Conservation (phyloP, 2,329 filamentous ascomycete genomes). For the Trichoderma sp. region DNA sequence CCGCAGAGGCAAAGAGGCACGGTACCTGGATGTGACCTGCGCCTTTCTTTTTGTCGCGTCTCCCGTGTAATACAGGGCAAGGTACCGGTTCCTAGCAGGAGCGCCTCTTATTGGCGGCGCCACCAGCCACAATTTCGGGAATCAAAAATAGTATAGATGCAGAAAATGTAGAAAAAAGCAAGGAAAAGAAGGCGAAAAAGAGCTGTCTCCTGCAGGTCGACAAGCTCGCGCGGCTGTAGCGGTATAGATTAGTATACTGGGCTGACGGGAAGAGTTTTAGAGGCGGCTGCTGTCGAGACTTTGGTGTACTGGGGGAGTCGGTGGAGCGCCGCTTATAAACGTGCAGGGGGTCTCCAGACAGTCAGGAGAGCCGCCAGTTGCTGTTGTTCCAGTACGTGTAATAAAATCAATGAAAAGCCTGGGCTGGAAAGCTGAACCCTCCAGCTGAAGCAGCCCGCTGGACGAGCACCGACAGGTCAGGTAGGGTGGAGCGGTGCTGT, state of each 20-base stretch:
- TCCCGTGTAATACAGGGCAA: not conserved
- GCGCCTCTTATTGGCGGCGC: slow-evolving; percentile 16
- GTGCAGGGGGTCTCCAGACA: slow-evolving; percentile 16
- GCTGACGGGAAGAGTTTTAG: not conserved
- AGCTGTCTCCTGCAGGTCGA: slow-evolving; percentile 15
- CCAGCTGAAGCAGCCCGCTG: slow-evolving; percentile 8
- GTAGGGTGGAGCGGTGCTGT: not conserved
- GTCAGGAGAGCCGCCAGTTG: slow-evolving; percentile 23
- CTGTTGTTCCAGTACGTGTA: too few relatives aligned
- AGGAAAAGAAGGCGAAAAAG: not conserved
- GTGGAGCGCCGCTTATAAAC: slow-evolving; percentile 23
- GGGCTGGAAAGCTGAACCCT: slow-evolving; percentile 13
- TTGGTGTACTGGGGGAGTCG: slow-evolving; percentile 10
- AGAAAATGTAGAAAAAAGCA: not conserved
- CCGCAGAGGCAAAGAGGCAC: not conserved
- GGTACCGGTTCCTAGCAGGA: slow-evolving; percentile 11
- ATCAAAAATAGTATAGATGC: not conserved
- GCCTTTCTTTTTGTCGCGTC: not conserved
- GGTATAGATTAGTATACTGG: not conserved
- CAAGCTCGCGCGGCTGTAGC: slow-evolving; percentile 9
- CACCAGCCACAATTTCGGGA: slow-evolving; percentile 10
- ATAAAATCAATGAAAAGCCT: not conserved
- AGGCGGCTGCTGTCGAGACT: not conserved
- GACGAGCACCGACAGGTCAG: not conserved
- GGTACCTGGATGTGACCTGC: not conserved